Conservation (phyloP, 2,329 filamentous ascomycete genomes). For the Tolypocladium amazonense region DNA sequence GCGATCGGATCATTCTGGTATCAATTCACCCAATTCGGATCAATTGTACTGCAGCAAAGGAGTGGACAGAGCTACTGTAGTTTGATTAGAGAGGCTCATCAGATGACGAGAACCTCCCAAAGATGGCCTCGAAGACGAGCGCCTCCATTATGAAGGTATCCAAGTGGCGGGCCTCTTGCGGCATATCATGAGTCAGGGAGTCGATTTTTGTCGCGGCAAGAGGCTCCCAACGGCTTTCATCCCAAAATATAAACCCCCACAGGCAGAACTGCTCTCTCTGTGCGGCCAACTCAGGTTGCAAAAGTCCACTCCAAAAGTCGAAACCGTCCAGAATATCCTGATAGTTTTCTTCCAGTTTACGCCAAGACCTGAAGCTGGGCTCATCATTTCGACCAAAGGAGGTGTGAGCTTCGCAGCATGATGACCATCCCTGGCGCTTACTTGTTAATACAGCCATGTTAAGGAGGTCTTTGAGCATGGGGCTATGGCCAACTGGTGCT, state of each 20-base stretch:
- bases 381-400: background rate
- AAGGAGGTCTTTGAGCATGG: background rate
- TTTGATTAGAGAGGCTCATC: too few relatives aligned
- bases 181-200: background rate
- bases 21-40: too few relatives aligned
- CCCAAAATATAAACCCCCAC: background rate
- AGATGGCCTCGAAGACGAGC: too few relatives aligned
- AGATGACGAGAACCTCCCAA: too few relatives aligned
- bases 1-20: too few relatives aligned
- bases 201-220: background rate
- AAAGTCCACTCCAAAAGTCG: background rate
- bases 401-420: too few relatives aligned
- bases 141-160: background rate
- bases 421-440: background rate
- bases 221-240: background rate
- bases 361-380: background rate
- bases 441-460: background rate
- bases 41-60: too few relatives aligned
- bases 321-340: background rate
- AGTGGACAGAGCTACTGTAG: too few relatives aligned
- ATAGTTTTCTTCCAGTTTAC: background rate
- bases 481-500: background rate
- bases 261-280: background rate
- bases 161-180: background rate
- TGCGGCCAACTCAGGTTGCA: background rate